Conservation (phyloP, 1,284 basidiomycete species). For the Trichosporon faecale region DNA sequence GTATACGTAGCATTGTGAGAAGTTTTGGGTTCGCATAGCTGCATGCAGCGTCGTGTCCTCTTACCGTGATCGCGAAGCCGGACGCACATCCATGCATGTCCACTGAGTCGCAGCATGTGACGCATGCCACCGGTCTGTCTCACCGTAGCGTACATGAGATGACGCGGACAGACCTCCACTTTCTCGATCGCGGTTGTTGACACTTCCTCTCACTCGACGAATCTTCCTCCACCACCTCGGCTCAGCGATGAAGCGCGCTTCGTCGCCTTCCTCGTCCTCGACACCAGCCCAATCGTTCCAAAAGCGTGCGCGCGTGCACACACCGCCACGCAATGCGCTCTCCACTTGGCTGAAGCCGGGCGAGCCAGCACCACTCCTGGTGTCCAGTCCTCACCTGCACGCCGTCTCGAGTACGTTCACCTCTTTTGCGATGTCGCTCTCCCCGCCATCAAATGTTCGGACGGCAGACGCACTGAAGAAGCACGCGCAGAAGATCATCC, state of each 20-base stretch:
- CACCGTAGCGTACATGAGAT: background rate
- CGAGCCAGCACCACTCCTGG: constrained; percentile 27
- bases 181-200: background rate
- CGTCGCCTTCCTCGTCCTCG: background rate
- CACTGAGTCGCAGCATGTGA: background rate
- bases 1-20: constrained; percentile 23
- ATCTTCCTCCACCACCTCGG: background rate
- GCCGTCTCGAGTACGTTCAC: constrained; percentile 39
- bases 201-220: background rate
- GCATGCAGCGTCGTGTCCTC: too few species aligned
- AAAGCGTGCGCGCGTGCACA: constrained; percentile 21
- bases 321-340: constrained; percentile 22
- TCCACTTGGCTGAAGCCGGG: constrained; percentile 45
- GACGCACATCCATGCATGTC: too few species aligned
- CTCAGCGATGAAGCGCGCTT: constrained; percentile 8
- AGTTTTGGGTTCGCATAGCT: background rate
- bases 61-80: too few species aligned
- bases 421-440: constrained; percentile 35
- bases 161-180: background rate
- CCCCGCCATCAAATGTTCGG: constrained; percentile 32
- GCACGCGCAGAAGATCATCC: constrained; percentile 35
- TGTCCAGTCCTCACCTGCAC: constrained; percentile 41
- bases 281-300: constrained; percentile 11
- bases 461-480: constrained; percentile 30
- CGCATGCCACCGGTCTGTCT: background rate